A percentile compares a stretch with the other conserved stretches of the same genome.
phyloP scores from a whole-genome alignment of 1,284 basidiomycete species.

The Ganoderma meredithae region DNA sequence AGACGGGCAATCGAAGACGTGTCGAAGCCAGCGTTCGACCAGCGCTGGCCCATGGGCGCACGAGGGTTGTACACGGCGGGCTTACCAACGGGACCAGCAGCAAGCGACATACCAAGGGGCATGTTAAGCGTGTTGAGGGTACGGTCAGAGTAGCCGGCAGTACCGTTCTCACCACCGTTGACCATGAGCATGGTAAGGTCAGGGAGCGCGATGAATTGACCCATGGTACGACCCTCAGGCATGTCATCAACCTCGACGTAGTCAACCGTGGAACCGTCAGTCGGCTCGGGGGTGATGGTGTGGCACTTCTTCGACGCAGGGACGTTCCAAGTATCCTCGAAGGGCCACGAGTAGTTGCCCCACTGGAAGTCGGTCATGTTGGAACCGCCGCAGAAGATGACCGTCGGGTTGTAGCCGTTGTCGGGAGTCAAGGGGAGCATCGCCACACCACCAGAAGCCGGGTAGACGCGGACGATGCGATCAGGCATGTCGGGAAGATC shows the following conservation, averaged over 20 bases:
- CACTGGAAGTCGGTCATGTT: conserved; percentile 77
- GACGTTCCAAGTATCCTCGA: conserved; percentile 68
- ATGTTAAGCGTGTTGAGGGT: conserved; percentile 62
- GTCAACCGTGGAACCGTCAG: conserved; percentile 58
- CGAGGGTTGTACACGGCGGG: conserved; percentile 83
- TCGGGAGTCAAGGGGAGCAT: conserved; percentile 92
- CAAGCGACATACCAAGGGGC: conserved; percentile 71
- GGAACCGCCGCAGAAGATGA: conserved; percentile 91
- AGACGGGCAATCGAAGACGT: conserved; percentile 75
- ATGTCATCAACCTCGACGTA: conserved; percentile 80
- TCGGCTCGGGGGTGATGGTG: conserved; percentile 82
- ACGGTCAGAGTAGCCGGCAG: conserved; percentile 70
- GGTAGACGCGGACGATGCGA: conserved; percentile 85
- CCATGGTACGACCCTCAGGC: conserved; percentile 84
- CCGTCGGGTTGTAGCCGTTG: conserved; percentile 87
- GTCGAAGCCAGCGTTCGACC: conserved; percentile 73
- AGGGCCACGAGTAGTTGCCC: conserved; percentile 77
- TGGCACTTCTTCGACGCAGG: conserved; percentile 74
- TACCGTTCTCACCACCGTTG: conserved; percentile 84
- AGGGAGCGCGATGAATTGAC: conserved; percentile 84
- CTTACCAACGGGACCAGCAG: conserved; percentile 69
- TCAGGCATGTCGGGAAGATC: conserved; percentile 68
- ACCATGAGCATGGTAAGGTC: conserved; percentile 78
- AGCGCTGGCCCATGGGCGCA: conserved; percentile 68
- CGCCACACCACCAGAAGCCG: conserved; percentile 88